Percentiles rank a stretch among this genome's conserved stretches.
These are phyloP conservation scores for Kluyveromyces lactis DNA, from an alignment of 805 yeast species.

Conservation along the genomic window DNA sequence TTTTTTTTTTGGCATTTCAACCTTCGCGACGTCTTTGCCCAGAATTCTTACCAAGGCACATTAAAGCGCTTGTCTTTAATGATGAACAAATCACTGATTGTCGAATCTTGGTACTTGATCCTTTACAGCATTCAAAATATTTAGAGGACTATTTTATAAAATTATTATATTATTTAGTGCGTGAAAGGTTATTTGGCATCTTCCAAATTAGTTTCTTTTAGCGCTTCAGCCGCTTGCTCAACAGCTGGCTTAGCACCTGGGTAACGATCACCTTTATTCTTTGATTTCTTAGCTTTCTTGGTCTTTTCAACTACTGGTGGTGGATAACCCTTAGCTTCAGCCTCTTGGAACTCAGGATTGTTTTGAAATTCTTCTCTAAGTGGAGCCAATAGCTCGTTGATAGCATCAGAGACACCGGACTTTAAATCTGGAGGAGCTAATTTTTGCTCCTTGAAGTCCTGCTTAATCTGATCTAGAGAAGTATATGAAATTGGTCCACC, in stretches of 20 bases:
- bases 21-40: too few relatives aligned
- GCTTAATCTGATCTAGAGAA: slow-evolving; percentile 58
- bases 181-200: background rate
- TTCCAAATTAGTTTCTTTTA: slow-evolving; percentile 16
- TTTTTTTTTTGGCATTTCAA: too few relatives aligned
- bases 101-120: too few relatives aligned
- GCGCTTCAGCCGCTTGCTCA: slow-evolving; percentile 19
- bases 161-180: too few relatives aligned
- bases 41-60: too few relatives aligned
- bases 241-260: slow-evolving; percentile 49
- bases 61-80: too few relatives aligned
- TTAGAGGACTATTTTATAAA: too few relatives aligned
- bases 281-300: slow-evolving; percentile 65
- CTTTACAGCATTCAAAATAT: too few relatives aligned
- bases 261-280: slow-evolving; percentile 83
- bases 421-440: slow-evolving; percentile 92
- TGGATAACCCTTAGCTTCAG: slow-evolving; percentile 78
- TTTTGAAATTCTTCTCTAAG: slow-evolving; percentile 60
- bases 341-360: slow-evolving; percentile 65
- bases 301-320: slow-evolving; percentile 51
- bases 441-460: slow-evolving; percentile 63
- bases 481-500: slow-evolving; percentile 84
- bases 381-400: slow-evolving; percentile 75
- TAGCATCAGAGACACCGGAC: slow-evolving; percentile 80
- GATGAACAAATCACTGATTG: too few relatives aligned